Evolutionary conservation across 2,329 filamentous ascomycete genomes (phyloP).

Genomic region (Ophiostoma novo-ulmi): DNA sequence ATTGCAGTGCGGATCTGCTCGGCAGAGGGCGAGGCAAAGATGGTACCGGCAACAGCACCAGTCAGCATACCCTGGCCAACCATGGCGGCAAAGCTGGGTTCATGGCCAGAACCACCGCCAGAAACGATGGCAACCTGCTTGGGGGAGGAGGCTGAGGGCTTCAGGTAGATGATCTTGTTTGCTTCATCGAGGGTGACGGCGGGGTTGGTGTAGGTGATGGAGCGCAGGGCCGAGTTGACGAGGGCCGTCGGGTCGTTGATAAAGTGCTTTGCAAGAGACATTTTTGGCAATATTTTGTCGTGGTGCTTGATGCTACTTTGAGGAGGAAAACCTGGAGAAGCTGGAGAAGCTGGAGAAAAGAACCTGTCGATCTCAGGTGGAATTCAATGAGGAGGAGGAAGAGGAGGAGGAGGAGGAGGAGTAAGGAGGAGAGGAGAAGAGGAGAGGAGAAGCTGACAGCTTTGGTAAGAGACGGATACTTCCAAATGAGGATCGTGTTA

Average conservation of each 20-base stretch:
- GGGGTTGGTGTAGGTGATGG: slow-evolving; percentile 78
- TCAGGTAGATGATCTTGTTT: slow-evolving; percentile 80
- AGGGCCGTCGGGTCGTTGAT: slow-evolving; percentile 76
- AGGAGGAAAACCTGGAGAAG: neutral
- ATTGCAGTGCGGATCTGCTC: slow-evolving; percentile 78
- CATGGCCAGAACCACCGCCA: slow-evolving; percentile 85
- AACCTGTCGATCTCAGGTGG: neutral
- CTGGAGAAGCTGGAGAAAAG: slow-evolving; percentile 1
- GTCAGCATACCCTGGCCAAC: slow-evolving; percentile 76
- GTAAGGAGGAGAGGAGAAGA: neutral
- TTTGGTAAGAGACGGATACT: neutral
- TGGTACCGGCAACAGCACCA: slow-evolving; percentile 78
- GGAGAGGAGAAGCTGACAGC: neutral
- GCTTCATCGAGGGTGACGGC: slow-evolving; percentile 69
- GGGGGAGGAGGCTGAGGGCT: slow-evolving; percentile 40
- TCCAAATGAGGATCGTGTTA: neutral
- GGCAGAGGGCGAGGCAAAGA: slow-evolving; percentile 69
- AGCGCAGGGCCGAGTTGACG: slow-evolving; percentile 69
- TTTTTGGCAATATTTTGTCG: slow-evolving; percentile 1
- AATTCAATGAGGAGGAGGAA: neutral
- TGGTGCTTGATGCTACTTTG: neutral
- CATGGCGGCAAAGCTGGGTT: slow-evolving; percentile 80
- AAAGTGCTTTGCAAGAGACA: slow-evolving; percentile 69
- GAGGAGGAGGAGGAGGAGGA: neutral
- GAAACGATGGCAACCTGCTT: slow-evolving; percentile 74